Evolutionary conservation across 2,329 filamentous ascomycete species (phyloP).

Genomic region (Ceratocystis albifundus): DNA sequence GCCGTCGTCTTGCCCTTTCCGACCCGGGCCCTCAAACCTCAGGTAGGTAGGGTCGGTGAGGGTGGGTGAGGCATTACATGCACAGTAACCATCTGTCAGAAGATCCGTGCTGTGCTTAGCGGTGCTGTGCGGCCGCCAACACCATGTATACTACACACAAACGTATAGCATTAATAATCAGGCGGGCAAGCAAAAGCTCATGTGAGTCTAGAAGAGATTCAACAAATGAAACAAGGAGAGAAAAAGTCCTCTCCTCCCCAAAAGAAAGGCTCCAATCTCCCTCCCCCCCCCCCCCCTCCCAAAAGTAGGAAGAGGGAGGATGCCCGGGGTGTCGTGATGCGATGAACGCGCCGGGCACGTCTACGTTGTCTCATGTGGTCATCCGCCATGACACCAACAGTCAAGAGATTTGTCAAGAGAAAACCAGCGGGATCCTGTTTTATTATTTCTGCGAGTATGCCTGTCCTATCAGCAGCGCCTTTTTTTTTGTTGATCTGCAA

Average conservation of each 20-base stretch:
- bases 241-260: no score
- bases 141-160: neutral
- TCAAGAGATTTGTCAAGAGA: no score
- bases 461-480: no score
- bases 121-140: neutral
- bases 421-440: no score
- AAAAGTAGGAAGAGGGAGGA: neutral
- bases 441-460: no score
- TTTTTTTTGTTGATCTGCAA: no score
- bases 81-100: conserved; percentile 1
- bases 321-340: no score
- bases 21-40: neutral
- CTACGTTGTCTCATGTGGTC: neutral
- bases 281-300: no score
- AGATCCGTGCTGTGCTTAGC: neutral
- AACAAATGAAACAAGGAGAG: no score
- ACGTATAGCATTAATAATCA: neutral
- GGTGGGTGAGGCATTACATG: conserved; percentile 6
- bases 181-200: neutral
- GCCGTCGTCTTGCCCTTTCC: neutral
- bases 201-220: neutral
- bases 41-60: neutral
- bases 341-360: no score
- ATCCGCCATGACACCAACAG: neutral
- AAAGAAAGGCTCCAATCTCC: neutral